Conservation (phyloP, 2,329 filamentous ascomycete genomes). For the Fusarium sp. region DNA sequence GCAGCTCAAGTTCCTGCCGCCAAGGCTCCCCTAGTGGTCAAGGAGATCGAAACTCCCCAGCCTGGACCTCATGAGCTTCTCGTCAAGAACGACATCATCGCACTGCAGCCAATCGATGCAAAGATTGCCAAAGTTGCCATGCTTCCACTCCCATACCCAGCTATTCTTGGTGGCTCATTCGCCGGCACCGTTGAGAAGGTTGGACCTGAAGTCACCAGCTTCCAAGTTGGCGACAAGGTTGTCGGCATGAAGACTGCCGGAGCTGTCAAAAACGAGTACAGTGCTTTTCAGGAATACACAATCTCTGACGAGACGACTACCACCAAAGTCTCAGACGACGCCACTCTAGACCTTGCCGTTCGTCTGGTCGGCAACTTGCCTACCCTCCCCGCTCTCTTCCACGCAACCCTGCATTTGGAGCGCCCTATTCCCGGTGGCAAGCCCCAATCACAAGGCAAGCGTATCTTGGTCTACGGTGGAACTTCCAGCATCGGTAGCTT, state of each 20-base stretch:
- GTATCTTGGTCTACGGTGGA: conserved; percentile 35
- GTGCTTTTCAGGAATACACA: conserved; percentile 34
- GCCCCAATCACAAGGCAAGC: conserved; percentile 25
- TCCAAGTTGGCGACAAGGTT: conserved; percentile 37
- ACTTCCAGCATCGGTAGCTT: conserved; percentile 40
- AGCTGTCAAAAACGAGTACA: conserved; percentile 35
- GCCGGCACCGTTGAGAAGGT: conserved; percentile 34
- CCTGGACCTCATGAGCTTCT: conserved; percentile 40
- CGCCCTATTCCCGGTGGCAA: conserved; percentile 16
- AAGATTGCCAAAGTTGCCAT: conserved; percentile 43
- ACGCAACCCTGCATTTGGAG: conserved; percentile 30
- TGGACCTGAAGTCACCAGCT: conserved; percentile 18
- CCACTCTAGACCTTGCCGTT: conserved; percentile 30
- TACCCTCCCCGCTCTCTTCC: conserved; percentile 37
- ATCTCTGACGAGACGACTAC: conserved; percentile 22
- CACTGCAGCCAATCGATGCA: conserved; percentile 40
- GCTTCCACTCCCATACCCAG: conserved; percentile 35
- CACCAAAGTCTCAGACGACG: conserved; percentile 24
- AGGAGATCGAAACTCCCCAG: conserved; percentile 36
- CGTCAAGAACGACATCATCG: conserved; percentile 40
- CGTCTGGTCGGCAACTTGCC: conserved; percentile 39
- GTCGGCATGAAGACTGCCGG: conserved; percentile 38
- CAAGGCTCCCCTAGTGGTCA: conserved; percentile 30
- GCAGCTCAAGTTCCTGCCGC: conserved; percentile 34
- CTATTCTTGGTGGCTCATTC: conserved; percentile 37